Evolutionary conservation across 495 filamentous ascomycete genomes (phyloP), one percentile per base, ranked within the genome.

Genomic region (Lophiotrema nucula): DNA sequence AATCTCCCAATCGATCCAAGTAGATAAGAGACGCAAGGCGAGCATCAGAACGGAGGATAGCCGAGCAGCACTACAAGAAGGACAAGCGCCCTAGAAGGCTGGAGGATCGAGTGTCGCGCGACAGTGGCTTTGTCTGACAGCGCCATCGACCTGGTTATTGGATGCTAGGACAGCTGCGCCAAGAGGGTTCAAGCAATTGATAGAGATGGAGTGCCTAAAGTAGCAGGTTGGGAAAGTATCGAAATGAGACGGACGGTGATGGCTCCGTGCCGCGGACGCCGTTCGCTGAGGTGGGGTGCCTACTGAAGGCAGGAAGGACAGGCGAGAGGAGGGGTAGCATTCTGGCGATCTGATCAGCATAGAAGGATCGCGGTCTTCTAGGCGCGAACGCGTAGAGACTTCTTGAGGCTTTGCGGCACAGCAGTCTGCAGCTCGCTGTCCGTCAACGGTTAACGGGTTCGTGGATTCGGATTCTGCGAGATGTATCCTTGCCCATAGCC

Each of bases 111-210:
- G n/a, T n/a, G n/a, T n/a, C n/a, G n/a, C n/a, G n/a, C n/a, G n/a
- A n/a, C n/a, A n/a, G n/a, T n/a, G n/a, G n/a, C n/a, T n/a, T n/a
- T n/a, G n/a, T n/a, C n/a, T n/a, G n/a, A n/a, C n/a, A 58, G 47
- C 38, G 38, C 58, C 58, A 56, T 62, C 37, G 44, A 55, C 58
- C 58, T 56, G 58, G 58, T 62, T 62, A 52, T 56, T 48, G 58
- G 58, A 56, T 55, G 58, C 45, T 35, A 22, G 45, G 23, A 23
- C 23, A 22, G 15, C 16, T 16, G 10, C n/a, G 39, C 10, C 39
- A 21, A 21, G 39, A 43, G 6, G 10, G 39, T 8, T 35, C 31
- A 15, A 35, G 31, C 31, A 35, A 15, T 15, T 35, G 31, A 15
- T 35, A 35, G 31, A 8, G 31, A 23, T 47, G 21, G 23, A 47